phyloP scores from a whole-genome alignment of 805 yeast species.

The Candida arabinofermentans region DNA sequence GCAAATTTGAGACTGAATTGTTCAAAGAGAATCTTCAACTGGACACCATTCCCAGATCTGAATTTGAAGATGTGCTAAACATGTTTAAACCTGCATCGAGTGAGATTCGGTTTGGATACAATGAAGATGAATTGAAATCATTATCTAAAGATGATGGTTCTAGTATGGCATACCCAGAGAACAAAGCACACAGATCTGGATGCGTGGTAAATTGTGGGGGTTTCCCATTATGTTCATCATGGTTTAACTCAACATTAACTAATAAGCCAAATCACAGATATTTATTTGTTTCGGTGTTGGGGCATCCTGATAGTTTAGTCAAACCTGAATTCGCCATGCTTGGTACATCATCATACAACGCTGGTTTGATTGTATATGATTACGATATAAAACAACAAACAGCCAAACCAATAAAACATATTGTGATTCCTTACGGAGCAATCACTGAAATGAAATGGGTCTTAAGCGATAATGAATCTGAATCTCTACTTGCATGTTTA shows the following conservation, averaged over 20 bases:
- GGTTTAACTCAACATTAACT: constrained; percentile 20
- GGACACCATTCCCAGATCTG: too few species aligned
- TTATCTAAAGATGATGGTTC: constrained; percentile 2
- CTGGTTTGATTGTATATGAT: constrained; percentile 23
- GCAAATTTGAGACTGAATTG: neutral
- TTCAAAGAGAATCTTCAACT: too few species aligned
- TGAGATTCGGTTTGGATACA: constrained; percentile 15
- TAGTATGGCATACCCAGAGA: constrained; percentile 17
- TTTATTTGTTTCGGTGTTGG: constrained; percentile 26
- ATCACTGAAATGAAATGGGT: constrained; percentile 27
- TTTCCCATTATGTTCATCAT: constrained; percentile 22
- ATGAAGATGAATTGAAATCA: constrained; percentile 7
- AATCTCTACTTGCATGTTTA: constrained; percentile 22
- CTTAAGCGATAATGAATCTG: constrained; percentile 7
- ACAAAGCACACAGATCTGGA: constrained; percentile 21
- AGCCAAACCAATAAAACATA: constrained; percentile 10
- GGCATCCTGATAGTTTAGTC: constrained; percentile 8
- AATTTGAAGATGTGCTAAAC: neutral
- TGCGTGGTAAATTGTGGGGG: constrained; percentile 30
- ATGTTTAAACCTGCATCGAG: neutral
- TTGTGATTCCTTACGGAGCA: constrained; percentile 21
- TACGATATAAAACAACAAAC: constrained; percentile 6
- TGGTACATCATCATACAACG: constrained; percentile 8
- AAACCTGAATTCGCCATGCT: constrained; percentile 16
- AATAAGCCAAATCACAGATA: constrained; percentile 15